Percentiles rank a stretch among this genome's conserved stretches.
These are phyloP conservation scores for Hypoxylon fragiforme DNA, from an alignment of 495 filamentous ascomycete species.

Conservation along the genomic window DNA sequence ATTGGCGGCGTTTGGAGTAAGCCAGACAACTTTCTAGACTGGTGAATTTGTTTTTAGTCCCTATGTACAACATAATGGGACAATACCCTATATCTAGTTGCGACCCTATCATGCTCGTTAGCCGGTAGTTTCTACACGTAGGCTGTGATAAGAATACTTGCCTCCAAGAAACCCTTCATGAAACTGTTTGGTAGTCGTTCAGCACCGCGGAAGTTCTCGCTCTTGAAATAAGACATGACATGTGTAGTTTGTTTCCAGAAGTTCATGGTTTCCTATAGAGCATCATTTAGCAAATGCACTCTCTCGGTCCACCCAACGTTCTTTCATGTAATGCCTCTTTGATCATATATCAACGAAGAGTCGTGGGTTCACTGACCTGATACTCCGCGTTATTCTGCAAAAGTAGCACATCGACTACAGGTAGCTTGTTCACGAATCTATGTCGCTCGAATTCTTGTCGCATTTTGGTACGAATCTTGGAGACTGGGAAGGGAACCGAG, in stretches of 20 bases:
- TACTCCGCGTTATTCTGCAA: slow-evolving; percentile 87
- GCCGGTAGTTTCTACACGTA: not conserved
- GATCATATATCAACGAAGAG: too few species aligned
- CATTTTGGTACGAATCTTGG: slow-evolving; percentile 87
- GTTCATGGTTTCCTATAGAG: slow-evolving; percentile 86
- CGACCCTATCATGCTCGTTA: slow-evolving; percentile 47
- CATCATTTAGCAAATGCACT: slow-evolving; percentile 10
- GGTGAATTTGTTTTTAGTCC: slow-evolving; percentile 37
- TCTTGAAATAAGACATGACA: slow-evolving; percentile 94
- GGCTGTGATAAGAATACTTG: slow-evolving; percentile 37
- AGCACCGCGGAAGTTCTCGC: slow-evolving; percentile 73
- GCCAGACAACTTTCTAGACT: slow-evolving; percentile 29
- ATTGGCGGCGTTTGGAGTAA: slow-evolving; percentile 40
- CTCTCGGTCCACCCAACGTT: too few species aligned
- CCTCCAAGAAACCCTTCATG: slow-evolving; percentile 91
- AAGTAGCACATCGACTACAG: slow-evolving; percentile 83
- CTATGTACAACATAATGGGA: slow-evolving; percentile 37
- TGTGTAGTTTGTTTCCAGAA: slow-evolving; percentile 98
- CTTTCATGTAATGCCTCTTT: too few species aligned
- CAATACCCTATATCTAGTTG: slow-evolving; percentile 46
- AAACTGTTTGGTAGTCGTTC: slow-evolving; percentile 82
- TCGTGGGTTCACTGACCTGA: slow-evolving; percentile 60
- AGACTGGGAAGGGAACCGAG: slow-evolving; percentile 83
- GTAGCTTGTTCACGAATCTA: slow-evolving; percentile 86
- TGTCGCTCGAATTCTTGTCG: slow-evolving; percentile 97